These are phyloP conservation scores for Microcyclospora pomicola DNA, from an alignment of 2,329 filamentous ascomycete genomes.

Conservation along the genomic window DNA sequence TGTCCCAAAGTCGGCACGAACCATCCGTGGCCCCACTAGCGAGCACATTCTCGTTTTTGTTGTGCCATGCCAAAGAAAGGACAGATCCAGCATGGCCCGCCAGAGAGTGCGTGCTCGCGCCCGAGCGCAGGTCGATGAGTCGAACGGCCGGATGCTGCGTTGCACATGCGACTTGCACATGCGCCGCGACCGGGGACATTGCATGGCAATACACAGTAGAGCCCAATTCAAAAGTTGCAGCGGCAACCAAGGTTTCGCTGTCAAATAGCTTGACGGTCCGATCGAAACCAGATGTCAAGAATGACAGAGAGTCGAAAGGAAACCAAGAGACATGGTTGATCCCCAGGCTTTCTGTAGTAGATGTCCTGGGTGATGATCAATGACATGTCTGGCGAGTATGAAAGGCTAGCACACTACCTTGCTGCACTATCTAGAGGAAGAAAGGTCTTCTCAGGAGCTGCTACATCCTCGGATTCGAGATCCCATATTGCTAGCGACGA, in stretches of 20 bases:
- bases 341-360: conserved; percentile 48
- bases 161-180: conserved; percentile 74
- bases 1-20: conserved; percentile 72
- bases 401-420: conserved; percentile 7
- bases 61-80: conserved; percentile 63
- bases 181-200: conserved; percentile 55
- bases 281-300: conserved; percentile 66
- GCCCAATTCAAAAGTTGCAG: conserved; percentile 54
- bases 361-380: conserved; percentile 14
- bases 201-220: conserved; percentile 64
- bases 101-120: conserved; percentile 46
- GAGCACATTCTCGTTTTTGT: conserved; percentile 62
- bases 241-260: conserved; percentile 45
- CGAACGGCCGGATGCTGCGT: conserved; percentile 75
- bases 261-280: conserved; percentile 64
- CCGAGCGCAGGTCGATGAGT: conserved; percentile 74
- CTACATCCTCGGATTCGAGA: conserved; percentile 44
- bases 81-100: conserved; percentile 39
- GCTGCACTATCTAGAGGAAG: background rate
- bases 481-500: conserved; percentile 80
- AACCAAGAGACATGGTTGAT: conserved; percentile 68
- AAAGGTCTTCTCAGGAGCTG: background rate
- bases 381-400: conserved; percentile 1
- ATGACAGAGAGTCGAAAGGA: conserved; percentile 61
- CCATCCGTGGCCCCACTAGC: conserved; percentile 79